Base-by-base conservation (phyloP, 257 asterid species). In the Solanum virginianum region DNA sequence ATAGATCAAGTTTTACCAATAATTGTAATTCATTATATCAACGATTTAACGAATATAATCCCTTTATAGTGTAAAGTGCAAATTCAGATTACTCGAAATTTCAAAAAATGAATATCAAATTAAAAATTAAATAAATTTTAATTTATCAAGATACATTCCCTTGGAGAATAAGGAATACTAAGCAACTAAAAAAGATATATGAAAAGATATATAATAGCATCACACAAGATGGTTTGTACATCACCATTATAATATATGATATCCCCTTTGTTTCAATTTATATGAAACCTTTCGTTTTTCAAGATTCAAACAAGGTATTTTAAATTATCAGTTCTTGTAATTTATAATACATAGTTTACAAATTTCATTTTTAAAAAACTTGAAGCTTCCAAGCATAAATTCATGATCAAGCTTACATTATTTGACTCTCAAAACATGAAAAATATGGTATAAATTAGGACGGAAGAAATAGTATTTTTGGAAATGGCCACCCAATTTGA, bases 41-140 rank as follows among this genome's bases (percentile, higher is more conserved):
- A n/a, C 66, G 10, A 59, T 4, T 10, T 20, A 13, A 56, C 7
- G 4, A 7, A 55, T 55, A 55, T 20, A 5, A 7, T 13, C 0
- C 7, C 22, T 56, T 7, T 56, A 59, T 0, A 10, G 0, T n/a
- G 8, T 11, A 11, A 4, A 62, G 0, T n/a, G 8, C 11, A 11
- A 10, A 62, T 24, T 62, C 5, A 22, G 0, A 6, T 24, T 24
- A 62, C 6, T 24, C 0, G 0, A 2, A 12, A 15, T 0, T 62
- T 22, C 9, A 24, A 11, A 62, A 62, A 62, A 0, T 0, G 1
- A 62, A 5, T 22, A 22, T 11, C 0, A 0, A 0, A 6, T 22
- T 4, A 10, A 59, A 59, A 59, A 59, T 1, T 7, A 59, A 59
- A 59, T n/a, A 59, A 59, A 22, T 26, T 26, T 8, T 65, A 13